Percentiles rank a stretch among this genome's conserved stretches.
phyloP scores from a whole-genome alignment of 208 protist species.

The Leishmania martiniquensis region DNA sequence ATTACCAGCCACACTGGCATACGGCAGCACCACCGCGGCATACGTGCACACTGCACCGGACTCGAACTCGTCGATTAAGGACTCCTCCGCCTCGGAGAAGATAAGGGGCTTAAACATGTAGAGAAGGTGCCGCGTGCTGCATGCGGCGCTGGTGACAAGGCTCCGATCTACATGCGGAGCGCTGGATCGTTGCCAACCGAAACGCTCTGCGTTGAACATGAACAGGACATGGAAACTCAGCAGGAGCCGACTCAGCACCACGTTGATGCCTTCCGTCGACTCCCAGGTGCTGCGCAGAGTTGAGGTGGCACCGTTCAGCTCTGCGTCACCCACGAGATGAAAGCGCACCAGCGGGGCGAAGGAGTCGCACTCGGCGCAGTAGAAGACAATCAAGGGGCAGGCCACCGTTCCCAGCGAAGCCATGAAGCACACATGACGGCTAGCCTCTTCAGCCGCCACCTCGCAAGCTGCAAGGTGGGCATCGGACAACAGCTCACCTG shows the following conservation, averaged over 20 bases:
- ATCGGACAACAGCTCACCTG: conserved; percentile 20
- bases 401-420: conserved; percentile 45
- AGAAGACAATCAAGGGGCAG: conserved; percentile 48
- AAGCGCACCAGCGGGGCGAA: conserved; percentile 57
- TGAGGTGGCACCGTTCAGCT: background rate
- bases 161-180: background rate
- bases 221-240: conserved; percentile 29
- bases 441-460: conserved; percentile 40
- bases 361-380: conserved; percentile 61
- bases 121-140: conserved; percentile 24
- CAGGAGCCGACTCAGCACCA: conserved; percentile 29
- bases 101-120: conserved; percentile 56
- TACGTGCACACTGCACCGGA: conserved; percentile 42
- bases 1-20: conserved; percentile 27
- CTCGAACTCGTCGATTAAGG: conserved; percentile 47
- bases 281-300: conserved; percentile 12
- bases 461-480: conserved; percentile 40
- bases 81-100: conserved; percentile 37
- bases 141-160: background rate
- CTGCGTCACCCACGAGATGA: background rate
- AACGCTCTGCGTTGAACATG: conserved; percentile 21
- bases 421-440: conserved; percentile 63
- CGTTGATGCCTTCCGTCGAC: conserved; percentile 19
- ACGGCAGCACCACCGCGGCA: conserved; percentile 44
- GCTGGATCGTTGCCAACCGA: background rate